Evolutionary conservation across 2,329 filamentous ascomycete genomes (phyloP), one percentile per base, ranked within the genome.

Genomic region (Cladobotryum mycophilum): DNA sequence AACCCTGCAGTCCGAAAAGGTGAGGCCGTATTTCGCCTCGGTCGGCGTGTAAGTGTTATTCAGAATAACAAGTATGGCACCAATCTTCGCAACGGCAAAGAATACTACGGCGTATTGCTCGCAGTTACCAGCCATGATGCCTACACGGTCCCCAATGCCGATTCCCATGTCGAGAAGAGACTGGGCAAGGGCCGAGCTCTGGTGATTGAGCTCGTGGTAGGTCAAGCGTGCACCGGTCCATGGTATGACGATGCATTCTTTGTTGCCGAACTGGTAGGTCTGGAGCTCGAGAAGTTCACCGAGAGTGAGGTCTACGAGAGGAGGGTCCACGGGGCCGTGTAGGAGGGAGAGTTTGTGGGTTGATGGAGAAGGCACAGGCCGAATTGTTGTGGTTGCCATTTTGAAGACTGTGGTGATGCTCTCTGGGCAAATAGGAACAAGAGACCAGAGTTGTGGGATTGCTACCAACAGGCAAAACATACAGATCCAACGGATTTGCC

Each of bases 11-110:
- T 81, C 85, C 14, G 85, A 82, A 61, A 89, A 88, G 49, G 78
- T 76, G 25, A 91, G 67, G 9, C 84, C 87, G 65, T 86, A 85
- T 63, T 82, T 76, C 44, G 85, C 82, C 67, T 91, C 87, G 1
- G 78, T 80, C 2, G 83, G 76, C 1, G 87, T 91, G 64, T 91
- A 91, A 0, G 86, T 91, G 68, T 89, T 91, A 70, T 91, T 91
- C 57, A 91, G 71, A 41, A 90, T 88, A 25, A 90, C 86, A 47
- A 90, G 72, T 42, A 86, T 82, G 43, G 79, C 82, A 9, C 84
- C 84, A 15, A 86, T 76, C 43, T 80, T 76, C 38, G 83, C 81
- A 11, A 82, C 84, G 3, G 84, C 85, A 57, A 89, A 89, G 72
- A 89, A 88, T 14, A 89, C 76, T 3, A 85, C 77, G 30, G 86